Percentiles rank a stretch among this genome's conserved stretches.
Conservation (phyloP, 2,329 filamentous ascomycete species). For the Phaeosphaeriaceae sp. region DNA sequence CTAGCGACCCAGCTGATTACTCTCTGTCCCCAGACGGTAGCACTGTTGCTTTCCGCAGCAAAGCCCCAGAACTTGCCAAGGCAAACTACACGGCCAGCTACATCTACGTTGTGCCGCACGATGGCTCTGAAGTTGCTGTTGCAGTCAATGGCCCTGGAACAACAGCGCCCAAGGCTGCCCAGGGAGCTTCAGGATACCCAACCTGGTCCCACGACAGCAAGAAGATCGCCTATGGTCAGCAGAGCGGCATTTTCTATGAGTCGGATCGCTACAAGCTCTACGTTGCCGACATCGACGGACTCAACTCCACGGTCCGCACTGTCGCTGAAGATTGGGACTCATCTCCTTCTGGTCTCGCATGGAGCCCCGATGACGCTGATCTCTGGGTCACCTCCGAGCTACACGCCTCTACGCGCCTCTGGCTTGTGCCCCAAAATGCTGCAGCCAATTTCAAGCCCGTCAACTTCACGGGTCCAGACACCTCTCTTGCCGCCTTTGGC, state of each 20-base stretch:
- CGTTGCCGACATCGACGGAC: slow-evolving; percentile 42
- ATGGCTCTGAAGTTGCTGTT: slow-evolving; percentile 60
- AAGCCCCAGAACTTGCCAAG: slow-evolving; percentile 74
- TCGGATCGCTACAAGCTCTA: slow-evolving; percentile 72
- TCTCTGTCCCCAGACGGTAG: slow-evolving; percentile 73
- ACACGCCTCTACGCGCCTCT: slow-evolving; percentile 52
- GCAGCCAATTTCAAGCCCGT: slow-evolving; percentile 54
- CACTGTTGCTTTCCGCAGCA: slow-evolving; percentile 73
- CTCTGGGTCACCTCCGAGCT: slow-evolving; percentile 45
- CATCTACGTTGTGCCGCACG: slow-evolving; percentile 76
- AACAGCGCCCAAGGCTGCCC: slow-evolving; percentile 42
- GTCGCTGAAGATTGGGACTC: slow-evolving; percentile 47
- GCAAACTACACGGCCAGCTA: slow-evolving; percentile 84
- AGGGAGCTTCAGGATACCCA: slow-evolving; percentile 73
- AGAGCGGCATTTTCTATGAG: slow-evolving; percentile 72
- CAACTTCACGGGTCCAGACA: slow-evolving; percentile 55
- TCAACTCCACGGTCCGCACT: slow-evolving; percentile 31
- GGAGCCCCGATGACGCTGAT: slow-evolving; percentile 40
- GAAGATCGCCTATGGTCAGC: slow-evolving; percentile 79
- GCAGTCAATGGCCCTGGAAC: slow-evolving; percentile 43
- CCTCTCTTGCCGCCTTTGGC: slow-evolving; percentile 54
- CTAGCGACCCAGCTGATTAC: slow-evolving; percentile 80
- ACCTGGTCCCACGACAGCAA: slow-evolving; percentile 77
- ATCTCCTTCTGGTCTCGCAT: slow-evolving; percentile 34
- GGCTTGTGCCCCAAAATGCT: slow-evolving; percentile 69